Percentiles rank a stretch among this genome's conserved stretches.
These are phyloP conservation scores for Cercospora zeae-maydis DNA, from an alignment of 2,329 filamentous ascomycete species.

Conservation along the genomic window DNA sequence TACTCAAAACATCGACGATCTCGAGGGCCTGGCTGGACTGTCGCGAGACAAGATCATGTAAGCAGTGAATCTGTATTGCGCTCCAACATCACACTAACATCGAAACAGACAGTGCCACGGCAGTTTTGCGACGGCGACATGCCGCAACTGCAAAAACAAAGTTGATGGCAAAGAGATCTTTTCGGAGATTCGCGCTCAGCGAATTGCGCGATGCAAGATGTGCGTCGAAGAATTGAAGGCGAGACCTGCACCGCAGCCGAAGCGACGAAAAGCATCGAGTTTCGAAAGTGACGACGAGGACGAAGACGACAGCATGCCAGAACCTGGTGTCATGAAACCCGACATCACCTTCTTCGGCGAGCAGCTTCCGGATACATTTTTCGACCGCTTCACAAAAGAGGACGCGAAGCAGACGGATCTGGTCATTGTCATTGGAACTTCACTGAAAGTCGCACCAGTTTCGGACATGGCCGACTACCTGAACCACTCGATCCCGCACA, in stretches of 20 bases:
- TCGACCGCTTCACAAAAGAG: conserved; percentile 71
- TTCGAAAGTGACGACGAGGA: conserved; percentile 53
- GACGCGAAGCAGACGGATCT: conserved; percentile 80
- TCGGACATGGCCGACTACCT: conserved; percentile 64
- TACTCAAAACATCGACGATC: conserved; percentile 96
- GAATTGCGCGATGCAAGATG: conserved; percentile 71
- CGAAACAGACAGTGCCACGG: conserved; percentile 77
- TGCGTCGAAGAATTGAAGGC: conserved; percentile 59
- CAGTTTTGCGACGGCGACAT: conserved; percentile 88
- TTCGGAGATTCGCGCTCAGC: conserved; percentile 69
- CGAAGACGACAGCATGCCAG: conserved; percentile 62
- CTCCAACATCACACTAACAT: background rate
- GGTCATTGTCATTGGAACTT: conserved; percentile 93
- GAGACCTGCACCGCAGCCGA: conserved; percentile 39
- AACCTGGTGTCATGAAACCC: conserved; percentile 82
- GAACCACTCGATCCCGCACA: conserved; percentile 33
- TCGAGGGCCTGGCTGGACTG: conserved; percentile 18
- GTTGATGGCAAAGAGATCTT: conserved; percentile 76
- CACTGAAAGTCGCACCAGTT: conserved; percentile 91
- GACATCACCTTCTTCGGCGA: conserved; percentile 99
- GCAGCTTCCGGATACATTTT: conserved; percentile 78
- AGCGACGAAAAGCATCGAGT: conserved; percentile 35
- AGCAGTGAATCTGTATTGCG: conserved; percentile 28
- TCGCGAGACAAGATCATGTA: conserved; percentile 15
- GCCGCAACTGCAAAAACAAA: conserved; percentile 73